Conservation (phyloP, 495 filamentous ascomycete species). For the Penicillium canescens region DNA sequence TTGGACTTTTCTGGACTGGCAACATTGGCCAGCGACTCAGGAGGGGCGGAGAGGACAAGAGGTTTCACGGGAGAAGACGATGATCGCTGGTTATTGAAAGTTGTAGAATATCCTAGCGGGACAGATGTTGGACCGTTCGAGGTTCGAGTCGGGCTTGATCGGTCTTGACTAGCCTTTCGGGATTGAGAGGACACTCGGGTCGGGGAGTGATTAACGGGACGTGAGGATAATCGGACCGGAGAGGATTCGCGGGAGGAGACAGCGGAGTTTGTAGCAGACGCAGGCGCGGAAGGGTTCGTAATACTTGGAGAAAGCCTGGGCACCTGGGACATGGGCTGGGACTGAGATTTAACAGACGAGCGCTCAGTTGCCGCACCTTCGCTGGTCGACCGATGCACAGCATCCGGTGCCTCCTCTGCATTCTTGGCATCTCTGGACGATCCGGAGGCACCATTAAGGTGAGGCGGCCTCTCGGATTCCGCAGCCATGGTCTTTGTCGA, state of each 20-base stretch:
- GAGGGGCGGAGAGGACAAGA: constrained; percentile 49
- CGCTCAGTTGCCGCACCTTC: constrained; percentile 37
- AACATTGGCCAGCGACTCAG: constrained; percentile 59
- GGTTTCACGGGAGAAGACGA: constrained; percentile 65
- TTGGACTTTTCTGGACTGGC: constrained; percentile 63
- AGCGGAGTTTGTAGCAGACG: constrained; percentile 43
- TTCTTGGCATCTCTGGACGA: constrained; percentile 33
- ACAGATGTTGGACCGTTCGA: constrained; percentile 39
- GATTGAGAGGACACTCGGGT: constrained; percentile 50
- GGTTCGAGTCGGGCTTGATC: constrained; percentile 59
- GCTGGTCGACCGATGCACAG: constrained; percentile 27
- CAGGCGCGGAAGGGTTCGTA: constrained; percentile 31
- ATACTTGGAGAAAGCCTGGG: constrained; percentile 38
- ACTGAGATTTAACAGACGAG: constrained; percentile 30
- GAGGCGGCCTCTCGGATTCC: constrained; percentile 48
- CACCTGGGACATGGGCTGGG: constrained; percentile 35
- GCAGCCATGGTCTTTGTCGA: constrained; percentile 42
- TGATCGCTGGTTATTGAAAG: constrained; percentile 62
- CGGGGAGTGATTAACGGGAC: constrained; percentile 29
- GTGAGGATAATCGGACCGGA: constrained; percentile 41
- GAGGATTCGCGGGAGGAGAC: constrained; percentile 54
- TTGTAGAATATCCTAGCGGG: constrained; percentile 51
- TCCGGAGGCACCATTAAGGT: constrained; percentile 35
- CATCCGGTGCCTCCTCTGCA: constrained; percentile 29
- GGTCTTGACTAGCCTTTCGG: constrained; percentile 69